A percentile compares a stretch with the other conserved stretches of the same genome.
These are phyloP conservation scores for Mycosphaerella arachidis DNA, from an alignment of 2,329 filamentous ascomycete genomes.

Conservation along the genomic window DNA sequence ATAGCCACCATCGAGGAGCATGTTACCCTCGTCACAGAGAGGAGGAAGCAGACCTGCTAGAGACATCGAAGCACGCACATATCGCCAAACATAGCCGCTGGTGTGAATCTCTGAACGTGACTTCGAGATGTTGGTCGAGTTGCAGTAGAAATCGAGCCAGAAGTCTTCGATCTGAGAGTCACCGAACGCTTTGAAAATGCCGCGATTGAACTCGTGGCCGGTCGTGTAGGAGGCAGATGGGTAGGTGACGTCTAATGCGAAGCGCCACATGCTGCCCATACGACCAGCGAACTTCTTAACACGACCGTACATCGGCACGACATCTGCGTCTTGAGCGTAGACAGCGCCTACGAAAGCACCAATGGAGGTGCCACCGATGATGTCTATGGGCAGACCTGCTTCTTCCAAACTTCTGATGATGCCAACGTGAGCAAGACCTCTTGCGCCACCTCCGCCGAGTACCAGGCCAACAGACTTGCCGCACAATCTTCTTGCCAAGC, in stretches of 20 bases:
- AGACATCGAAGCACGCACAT: conserved; percentile 94
- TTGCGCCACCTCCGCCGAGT: conserved; percentile 85
- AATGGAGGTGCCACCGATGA: conserved; percentile 93
- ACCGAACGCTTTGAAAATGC: conserved; percentile 97
- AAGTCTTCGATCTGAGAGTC: conserved; percentile 98
- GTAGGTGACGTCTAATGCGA: conserved; percentile 91
- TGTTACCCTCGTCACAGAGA: conserved; percentile 91
- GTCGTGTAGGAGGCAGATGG: conserved; percentile 96
- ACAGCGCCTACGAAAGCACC: conserved; percentile 91
- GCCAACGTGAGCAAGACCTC: conserved; percentile 87
- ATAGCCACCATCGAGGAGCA: conserved; percentile 94
- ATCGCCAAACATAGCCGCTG: conserved; percentile 94
- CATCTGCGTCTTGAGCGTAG: conserved; percentile 92
- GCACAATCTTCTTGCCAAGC: conserved; percentile 81
- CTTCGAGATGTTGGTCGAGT: conserved; percentile 97
- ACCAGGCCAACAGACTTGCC: conserved; percentile 94
- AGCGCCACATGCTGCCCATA: conserved; percentile 99
- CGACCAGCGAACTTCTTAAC: conserved; percentile 96
- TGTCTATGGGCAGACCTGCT: conserved; percentile 90
- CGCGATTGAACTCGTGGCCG: conserved; percentile 96
- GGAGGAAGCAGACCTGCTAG: conserved; percentile 88
- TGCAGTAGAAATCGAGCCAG: conserved; percentile 98
- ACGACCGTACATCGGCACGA: conserved; percentile 93
- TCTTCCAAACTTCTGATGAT: conserved; percentile 95
- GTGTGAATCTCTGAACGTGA: conserved; percentile 89